Conservation (phyloP, 306 rosid genomes). For the Castanopsis chinensis region DNA sequence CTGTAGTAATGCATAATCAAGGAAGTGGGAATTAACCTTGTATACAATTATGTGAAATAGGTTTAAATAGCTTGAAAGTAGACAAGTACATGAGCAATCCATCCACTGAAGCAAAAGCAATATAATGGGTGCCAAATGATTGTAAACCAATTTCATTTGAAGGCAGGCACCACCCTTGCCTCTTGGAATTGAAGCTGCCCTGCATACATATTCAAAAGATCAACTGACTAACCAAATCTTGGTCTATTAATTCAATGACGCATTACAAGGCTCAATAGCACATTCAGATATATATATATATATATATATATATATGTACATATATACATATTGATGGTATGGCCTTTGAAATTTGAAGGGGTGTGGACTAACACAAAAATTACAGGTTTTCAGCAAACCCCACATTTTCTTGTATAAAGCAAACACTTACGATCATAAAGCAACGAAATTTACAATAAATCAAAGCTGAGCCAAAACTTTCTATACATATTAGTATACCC, state of each 20-base stretch:
- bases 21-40: slow-evolving; percentile 43
- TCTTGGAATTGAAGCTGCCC: slow-evolving; percentile 74
- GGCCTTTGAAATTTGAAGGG: not conserved
- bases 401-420: not conserved
- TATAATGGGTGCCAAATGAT: slow-evolving; percentile 57
- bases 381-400: not conserved
- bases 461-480: not conserved
- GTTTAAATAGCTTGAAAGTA: slow-evolving; percentile 47
- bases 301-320: too few relatives aligned
- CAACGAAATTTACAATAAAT: not conserved
- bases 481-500: not conserved
- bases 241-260: not conserved
- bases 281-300: not conserved
- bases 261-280: not conserved
- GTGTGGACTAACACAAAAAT: not conserved
- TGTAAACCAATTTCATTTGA: slow-evolving; percentile 68
- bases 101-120: slow-evolving; percentile 60
- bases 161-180: slow-evolving; percentile 51
- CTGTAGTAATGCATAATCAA: not conserved
- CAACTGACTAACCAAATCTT: slow-evolving; percentile 1
- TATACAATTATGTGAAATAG: slow-evolving; percentile 58
- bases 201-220: slow-evolving; percentile 33
- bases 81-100: slow-evolving; percentile 57
- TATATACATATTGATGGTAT: not conserved
- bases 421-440: not conserved